A percentile compares a stretch with the other conserved stretches of the same genome.
These are phyloP conservation scores for Scheffersomyces quercinus DNA, from an alignment of 1,139 yeast species.

Conservation along the genomic window DNA sequence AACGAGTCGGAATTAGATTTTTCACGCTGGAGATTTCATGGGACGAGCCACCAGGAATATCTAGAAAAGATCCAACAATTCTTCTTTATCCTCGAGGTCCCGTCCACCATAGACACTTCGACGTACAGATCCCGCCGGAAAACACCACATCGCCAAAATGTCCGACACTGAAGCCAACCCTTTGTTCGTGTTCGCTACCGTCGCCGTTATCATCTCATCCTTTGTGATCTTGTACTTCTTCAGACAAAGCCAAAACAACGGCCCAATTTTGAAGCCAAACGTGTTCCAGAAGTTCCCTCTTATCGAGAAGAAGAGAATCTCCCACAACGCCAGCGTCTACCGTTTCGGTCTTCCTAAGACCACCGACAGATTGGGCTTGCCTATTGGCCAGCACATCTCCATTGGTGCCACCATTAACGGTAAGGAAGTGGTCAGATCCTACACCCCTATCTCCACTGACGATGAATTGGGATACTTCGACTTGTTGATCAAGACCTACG, in stretches of 20 bases:
- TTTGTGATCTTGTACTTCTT: conserved; percentile 40
- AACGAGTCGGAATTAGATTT: neutral
- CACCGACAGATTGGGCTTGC: conserved; percentile 79
- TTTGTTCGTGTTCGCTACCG: conserved; percentile 38
- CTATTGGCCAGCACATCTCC: conserved; percentile 92
- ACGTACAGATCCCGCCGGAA: neutral
- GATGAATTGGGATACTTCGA: conserved; percentile 87
- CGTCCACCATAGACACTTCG: no score
- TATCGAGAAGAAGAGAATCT: conserved; percentile 71
- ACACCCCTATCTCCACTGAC: conserved; percentile 91
- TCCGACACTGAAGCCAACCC: conserved; percentile 37
- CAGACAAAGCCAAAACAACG: conserved; percentile 38
- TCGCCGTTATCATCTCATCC: conserved; percentile 41
- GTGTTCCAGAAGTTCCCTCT: conserved; percentile 81
- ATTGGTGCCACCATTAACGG: conserved; percentile 74
- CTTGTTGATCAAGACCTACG: conserved; percentile 88
- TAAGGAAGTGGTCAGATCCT: conserved; percentile 85
- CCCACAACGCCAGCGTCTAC: conserved; percentile 83
- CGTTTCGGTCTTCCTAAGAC: conserved; percentile 82
- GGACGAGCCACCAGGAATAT: no score
- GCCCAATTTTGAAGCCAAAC: conserved; percentile 62
- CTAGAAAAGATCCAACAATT: no score
- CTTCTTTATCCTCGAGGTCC: no score
- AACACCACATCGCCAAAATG: conserved; percentile 5
- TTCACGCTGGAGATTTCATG: neutral